A percentile compares a stretch with the other conserved stretches of the same genome.
Conservation (phyloP, 768 basidiomycete genomes). For the Termitomyces titanicus region DNA sequence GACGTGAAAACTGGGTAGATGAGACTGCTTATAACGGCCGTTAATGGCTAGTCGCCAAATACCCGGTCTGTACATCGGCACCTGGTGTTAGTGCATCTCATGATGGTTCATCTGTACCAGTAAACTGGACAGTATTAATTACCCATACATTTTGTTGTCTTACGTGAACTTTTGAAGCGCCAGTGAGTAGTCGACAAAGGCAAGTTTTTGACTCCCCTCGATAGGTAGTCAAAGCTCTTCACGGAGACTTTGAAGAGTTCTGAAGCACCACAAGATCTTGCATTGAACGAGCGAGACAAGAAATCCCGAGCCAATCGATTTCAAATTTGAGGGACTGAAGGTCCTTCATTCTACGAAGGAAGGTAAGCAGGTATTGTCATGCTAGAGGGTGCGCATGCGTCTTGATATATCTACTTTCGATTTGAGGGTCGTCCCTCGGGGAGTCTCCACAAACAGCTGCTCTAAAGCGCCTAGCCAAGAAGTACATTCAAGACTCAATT, state of each 20-base stretch:
- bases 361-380: not conserved
- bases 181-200: too few species aligned
- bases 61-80: not conserved
- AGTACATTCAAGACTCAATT: not conserved
- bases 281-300: not conserved
- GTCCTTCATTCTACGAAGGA: too few species aligned
- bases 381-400: not conserved
- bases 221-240: not conserved
- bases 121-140: not conserved
- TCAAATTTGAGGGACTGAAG: too few species aligned
- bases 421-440: too few species aligned
- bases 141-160: not conserved
- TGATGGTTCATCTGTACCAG: not conserved
- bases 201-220: not conserved
- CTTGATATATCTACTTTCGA: too few species aligned
- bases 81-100: not conserved
- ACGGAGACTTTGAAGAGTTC: too few species aligned
- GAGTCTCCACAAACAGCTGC: not conserved
- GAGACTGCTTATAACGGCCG: slow-evolving; percentile 38
- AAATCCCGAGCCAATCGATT: not conserved
- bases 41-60: slow-evolving; percentile 7
- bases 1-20: slow-evolving; percentile 42
- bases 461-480: not conserved
- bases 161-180: too few species aligned
- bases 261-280: not conserved